Evolutionary conservation across 345 rosid genomes (phyloP).

Genomic region (Anacardium occidentale): DNA sequence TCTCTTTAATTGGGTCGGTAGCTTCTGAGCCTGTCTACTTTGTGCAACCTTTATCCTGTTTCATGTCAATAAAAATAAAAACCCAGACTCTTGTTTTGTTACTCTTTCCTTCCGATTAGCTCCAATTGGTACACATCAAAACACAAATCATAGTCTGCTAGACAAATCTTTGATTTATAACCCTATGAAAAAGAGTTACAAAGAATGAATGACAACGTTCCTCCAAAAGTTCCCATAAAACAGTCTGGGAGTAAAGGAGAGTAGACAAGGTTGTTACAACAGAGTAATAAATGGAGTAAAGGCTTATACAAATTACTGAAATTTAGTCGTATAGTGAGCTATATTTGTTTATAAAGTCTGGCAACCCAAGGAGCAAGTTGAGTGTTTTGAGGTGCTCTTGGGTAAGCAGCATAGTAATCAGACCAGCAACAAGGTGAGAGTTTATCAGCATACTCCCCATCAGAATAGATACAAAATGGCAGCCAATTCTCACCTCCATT

Average conservation of each 20-base stretch:
- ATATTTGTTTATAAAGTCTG: conserved; percentile 30
- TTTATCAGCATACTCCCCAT: conserved; percentile 39
- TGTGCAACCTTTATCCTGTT: neutral
- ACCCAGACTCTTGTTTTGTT: neutral
- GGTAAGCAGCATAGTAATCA: conserved; percentile 51
- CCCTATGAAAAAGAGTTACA: too few species aligned
- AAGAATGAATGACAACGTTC: too few species aligned
- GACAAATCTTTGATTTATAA: too few species aligned
- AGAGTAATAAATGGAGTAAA: neutral
- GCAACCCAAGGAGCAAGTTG: conserved; percentile 71
- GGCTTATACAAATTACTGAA: neutral
- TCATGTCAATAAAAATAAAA: conserved; percentile 1
- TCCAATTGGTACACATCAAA: neutral
- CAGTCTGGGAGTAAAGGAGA: too few species aligned
- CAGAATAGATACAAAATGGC: conserved; percentile 50
- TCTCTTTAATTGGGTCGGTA: conserved; percentile 1
- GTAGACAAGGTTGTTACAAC: neutral
- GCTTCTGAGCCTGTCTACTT: neutral
- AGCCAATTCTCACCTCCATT: conserved; percentile 62
- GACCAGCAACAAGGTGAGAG: conserved; percentile 61
- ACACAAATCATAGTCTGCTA: too few species aligned
- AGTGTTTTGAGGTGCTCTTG: conserved; percentile 45
- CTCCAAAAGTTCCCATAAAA: too few species aligned
- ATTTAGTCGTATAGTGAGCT: neutral
- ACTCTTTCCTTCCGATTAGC: neutral